Base-by-base conservation (phyloP, 1,284 basidiomycete genomes). In the Phlebopus sp. region DNA sequence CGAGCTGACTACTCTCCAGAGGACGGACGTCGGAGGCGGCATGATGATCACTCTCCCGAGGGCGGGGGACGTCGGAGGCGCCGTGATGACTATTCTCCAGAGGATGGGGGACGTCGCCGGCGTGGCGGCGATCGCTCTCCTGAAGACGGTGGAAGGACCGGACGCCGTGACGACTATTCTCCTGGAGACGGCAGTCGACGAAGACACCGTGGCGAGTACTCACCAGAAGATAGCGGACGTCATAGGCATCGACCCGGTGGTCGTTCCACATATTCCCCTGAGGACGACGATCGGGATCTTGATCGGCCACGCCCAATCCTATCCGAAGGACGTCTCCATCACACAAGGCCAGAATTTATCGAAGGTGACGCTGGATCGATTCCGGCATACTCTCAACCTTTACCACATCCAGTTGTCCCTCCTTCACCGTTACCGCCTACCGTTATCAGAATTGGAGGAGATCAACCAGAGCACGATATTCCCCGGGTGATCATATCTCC, bases 391-490 rank as follows among this genome's bases (percentile, higher is more conserved):
- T 47, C 37, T 23, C 46, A 47, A 15, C 43, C 29, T 4, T 43
- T 49, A 37, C n/a, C 44, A 7, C 13, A 29, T 41, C 17, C 18
- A 21, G 47, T 35, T 18, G 21, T 15, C 4, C 59, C 65, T 15
- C 37, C 31, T 29, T 63, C 62, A 23, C 64, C 60, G 7, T 29
- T 34, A 14, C 57, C 53, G 15, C 66, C 66, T 27, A 65, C 67
- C 7, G 61, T 65, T 29, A 68, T 65, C n/a, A 57, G 56, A 47
- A 37, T 65, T 21, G 64, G 60, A 11, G 51, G 54, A 13, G 58
- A 56, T 2, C 34, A 27, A 14, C 37, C 35, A 34, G 29, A 37
- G 1, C 7, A 15, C 18, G 23, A 18, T 14, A 11, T 46, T 11
- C 48, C 5, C 27, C 17, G 9, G 17, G 41, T 47, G 15, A 27